A percentile compares a stretch with the other conserved stretches of the same genome.
Evolutionary conservation across 495 filamentous ascomycete genomes (phyloP).

Genomic region (Entonaema liquescens): DNA sequence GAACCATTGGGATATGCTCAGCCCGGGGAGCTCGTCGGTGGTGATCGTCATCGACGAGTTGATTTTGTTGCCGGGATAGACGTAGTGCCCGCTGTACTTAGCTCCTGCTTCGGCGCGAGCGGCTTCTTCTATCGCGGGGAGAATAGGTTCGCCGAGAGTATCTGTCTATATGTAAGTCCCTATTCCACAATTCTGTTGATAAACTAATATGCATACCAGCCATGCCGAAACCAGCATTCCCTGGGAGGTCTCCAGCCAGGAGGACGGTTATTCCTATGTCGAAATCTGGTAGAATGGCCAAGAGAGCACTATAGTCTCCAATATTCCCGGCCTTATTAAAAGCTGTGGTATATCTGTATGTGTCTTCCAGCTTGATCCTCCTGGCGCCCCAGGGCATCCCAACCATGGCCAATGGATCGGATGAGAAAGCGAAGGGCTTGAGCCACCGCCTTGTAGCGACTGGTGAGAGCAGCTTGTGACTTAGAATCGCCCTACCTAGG

Average conservation of each 20-base stretch:
- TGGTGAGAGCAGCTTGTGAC: slow-evolving; percentile 57
- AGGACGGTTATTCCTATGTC: slow-evolving; percentile 63
- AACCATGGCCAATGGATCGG: slow-evolving; percentile 54
- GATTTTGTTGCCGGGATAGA: slow-evolving; percentile 36
- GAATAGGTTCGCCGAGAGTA: slow-evolving; percentile 44
- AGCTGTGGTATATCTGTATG: slow-evolving; percentile 52
- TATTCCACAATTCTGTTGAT: background rate
- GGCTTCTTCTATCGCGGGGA: slow-evolving; percentile 50
- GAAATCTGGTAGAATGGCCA: slow-evolving; percentile 63
- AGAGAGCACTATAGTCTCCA: slow-evolving; percentile 56
- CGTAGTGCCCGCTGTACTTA: slow-evolving; percentile 54
- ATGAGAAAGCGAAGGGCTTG: slow-evolving; percentile 63
- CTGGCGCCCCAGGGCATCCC: slow-evolving; percentile 69
- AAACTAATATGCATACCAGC: slow-evolving; percentile 33
- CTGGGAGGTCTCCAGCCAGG: slow-evolving; percentile 54
- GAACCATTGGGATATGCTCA: slow-evolving; percentile 59
- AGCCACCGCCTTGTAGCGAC: slow-evolving; percentile 64
- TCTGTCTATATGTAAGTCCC: slow-evolving; percentile 34
- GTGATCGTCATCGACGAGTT: slow-evolving; percentile 57
- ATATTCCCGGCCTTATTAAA: slow-evolving; percentile 66
- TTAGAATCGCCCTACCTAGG: slow-evolving; percentile 64
- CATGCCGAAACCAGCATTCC: slow-evolving; percentile 47
- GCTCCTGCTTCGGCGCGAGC: slow-evolving; percentile 51
- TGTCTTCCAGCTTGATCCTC: slow-evolving; percentile 46
- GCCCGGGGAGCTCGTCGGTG: slow-evolving; percentile 52